phyloP scores from a whole-genome alignment of 1,284 basidiomycete species.

The Papiliotrema fonsecae region DNA sequence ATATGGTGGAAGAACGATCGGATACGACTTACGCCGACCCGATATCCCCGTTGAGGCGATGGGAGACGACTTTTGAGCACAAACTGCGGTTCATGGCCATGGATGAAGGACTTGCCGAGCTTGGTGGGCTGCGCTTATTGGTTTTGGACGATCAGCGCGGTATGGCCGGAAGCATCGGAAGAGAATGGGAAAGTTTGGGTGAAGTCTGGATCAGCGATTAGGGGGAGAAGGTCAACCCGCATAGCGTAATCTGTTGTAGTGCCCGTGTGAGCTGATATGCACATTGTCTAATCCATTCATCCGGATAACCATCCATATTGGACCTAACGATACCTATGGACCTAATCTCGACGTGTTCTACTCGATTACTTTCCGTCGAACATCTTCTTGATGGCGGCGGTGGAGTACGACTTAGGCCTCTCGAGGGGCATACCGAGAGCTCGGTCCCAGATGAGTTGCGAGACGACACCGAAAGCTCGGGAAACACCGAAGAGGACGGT shows the following conservation, averaged over 20 bases:
- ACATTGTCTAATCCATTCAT: constrained; percentile 1
- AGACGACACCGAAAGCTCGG: constrained; percentile 81
- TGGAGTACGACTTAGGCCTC: constrained; percentile 51
- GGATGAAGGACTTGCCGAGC: constrained; percentile 26
- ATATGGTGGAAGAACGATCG: constrained; percentile 17
- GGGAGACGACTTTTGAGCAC: constrained; percentile 27
- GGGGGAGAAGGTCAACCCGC: background rate
- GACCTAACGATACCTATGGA: background rate
- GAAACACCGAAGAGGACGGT: constrained; percentile 97
- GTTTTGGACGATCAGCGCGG: constrained; percentile 14
- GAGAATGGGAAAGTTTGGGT: constrained; percentile 37
- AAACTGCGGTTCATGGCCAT: constrained; percentile 26
- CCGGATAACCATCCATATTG: background rate
- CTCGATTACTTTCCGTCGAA: constrained; percentile 40
- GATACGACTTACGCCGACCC: constrained; percentile 29
- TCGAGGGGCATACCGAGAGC: constrained; percentile 68
- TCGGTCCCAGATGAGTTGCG: constrained; percentile 92
- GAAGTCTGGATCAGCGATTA: constrained; percentile 19
- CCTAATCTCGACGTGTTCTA: background rate
- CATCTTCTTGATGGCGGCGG: constrained; percentile 49
- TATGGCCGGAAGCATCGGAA: constrained; percentile 9
- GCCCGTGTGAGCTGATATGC: too few species aligned
- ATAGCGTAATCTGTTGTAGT: background rate
- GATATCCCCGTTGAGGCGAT: constrained; percentile 13
- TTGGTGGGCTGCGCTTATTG: constrained; percentile 38